These are phyloP conservation scores for Aureoboletus auriporus DNA, from an alignment of 768 basidiomycete species.

Conservation along the genomic window DNA sequence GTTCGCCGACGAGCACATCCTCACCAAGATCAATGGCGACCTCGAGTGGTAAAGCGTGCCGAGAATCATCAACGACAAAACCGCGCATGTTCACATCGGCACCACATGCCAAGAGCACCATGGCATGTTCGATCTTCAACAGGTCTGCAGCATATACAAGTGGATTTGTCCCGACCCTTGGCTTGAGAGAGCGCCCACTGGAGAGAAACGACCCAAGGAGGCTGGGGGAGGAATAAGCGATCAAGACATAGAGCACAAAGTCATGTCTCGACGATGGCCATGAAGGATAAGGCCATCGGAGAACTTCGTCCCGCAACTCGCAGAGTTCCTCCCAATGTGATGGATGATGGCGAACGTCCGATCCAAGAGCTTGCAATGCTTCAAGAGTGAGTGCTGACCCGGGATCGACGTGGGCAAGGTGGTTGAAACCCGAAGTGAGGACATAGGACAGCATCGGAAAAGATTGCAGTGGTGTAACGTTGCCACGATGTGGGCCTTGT, in stretches of 20 bases:
- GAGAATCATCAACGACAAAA: background rate
- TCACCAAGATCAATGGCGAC: background rate
- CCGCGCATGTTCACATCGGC: background rate
- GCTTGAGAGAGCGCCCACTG: background rate
- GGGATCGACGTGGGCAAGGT: background rate
- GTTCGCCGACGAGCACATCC: background rate
- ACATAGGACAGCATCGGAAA: constrained; percentile 1
- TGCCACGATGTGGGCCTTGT: background rate
- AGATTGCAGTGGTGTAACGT: background rate
- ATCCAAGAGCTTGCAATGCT: background rate
- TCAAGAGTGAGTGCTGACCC: background rate
- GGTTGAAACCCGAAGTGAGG: background rate
- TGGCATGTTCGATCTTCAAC: background rate
- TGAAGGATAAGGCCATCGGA: background rate
- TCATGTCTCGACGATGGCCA: constrained; percentile 5
- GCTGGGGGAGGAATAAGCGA: background rate
- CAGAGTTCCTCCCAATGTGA: constrained; percentile 2
- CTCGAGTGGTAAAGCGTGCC: background rate
- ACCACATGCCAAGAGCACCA: background rate
- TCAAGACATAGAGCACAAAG: background rate
- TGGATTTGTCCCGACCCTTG: too few relatives aligned
- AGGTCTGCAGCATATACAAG: too few relatives aligned
- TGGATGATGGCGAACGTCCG: background rate
- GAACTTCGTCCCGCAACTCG: background rate
- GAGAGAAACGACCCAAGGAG: background rate